Conservation (phyloP, 495 filamentous ascomycete species). For the Penicillium desertorum region DNA sequence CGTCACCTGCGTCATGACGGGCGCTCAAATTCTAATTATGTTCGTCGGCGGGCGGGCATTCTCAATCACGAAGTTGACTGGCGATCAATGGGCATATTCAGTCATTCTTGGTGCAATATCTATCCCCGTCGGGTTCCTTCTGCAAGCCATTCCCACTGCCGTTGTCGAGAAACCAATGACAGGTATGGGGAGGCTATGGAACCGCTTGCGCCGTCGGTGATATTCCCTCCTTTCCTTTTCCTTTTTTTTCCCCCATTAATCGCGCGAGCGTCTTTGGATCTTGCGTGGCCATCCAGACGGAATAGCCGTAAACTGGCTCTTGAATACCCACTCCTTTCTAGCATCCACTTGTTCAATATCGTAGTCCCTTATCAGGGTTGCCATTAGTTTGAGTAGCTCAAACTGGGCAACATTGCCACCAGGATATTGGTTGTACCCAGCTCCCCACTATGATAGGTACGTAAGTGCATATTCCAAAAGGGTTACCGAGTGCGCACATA, state of each 20-base stretch:
- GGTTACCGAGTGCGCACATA: constrained; percentile 17
- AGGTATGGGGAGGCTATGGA: background rate
- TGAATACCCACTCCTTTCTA: constrained; percentile 38
- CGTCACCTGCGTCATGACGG: constrained; percentile 70
- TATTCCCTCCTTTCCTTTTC: background rate
- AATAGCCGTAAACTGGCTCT: constrained; percentile 38
- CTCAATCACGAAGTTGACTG: constrained; percentile 49
- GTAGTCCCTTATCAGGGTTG: constrained; percentile 44
- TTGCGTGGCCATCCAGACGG: constrained; percentile 41
- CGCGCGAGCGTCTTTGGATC: background rate
- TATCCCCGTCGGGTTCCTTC: constrained; percentile 53
- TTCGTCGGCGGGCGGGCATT: constrained; percentile 65
- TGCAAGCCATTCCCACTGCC: constrained; percentile 1
- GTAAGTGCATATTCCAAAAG: background rate
- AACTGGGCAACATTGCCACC: constrained; percentile 48
- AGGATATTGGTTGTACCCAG: constrained; percentile 45
- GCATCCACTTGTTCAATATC: constrained; percentile 41
- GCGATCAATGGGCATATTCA: constrained; percentile 63
- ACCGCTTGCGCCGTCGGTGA: constrained; percentile 1
- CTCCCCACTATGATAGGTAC: constrained; percentile 33
- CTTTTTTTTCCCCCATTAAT: background rate
- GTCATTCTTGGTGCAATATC: constrained; percentile 60
- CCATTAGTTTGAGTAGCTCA: constrained; percentile 44
- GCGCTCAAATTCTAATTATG: constrained; percentile 65
- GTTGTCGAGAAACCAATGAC: constrained; percentile 9